Percentiles rank a stretch among this genome's conserved stretches.
Conservation (phyloP, 352 stramenopile genomes). For the Globisporangium spiculum region DNA sequence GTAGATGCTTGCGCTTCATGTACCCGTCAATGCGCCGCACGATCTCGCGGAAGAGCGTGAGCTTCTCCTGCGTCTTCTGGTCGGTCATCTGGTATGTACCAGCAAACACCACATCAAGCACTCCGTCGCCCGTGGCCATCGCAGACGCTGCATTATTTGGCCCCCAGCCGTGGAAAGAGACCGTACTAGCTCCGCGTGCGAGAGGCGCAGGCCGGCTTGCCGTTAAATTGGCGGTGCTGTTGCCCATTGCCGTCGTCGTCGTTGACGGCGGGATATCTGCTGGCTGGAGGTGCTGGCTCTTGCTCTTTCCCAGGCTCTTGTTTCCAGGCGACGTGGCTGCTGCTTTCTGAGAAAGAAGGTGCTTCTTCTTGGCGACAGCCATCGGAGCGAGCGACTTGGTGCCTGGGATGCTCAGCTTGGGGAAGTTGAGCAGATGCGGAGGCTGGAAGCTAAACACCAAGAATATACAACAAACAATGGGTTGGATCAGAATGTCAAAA, state of each 20-base stretch:
- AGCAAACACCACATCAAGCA: conserved; percentile 42
- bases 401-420: conserved; percentile 54
- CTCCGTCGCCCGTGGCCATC: not conserved
- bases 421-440: conserved; percentile 39
- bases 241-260: not conserved
- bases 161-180: not conserved
- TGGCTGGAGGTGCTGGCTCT: conserved; percentile 12
- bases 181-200: not conserved
- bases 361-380: conserved; percentile 12
- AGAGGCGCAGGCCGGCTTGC: not conserved
- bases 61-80: conserved; percentile 62
- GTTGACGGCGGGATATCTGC: not conserved
- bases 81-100: conserved; percentile 64
- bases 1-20: conserved; percentile 82
- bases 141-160: not conserved
- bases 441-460: not conserved
- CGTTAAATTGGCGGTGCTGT: not conserved
- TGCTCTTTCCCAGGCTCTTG: conserved; percentile 13
- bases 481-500: not conserved
- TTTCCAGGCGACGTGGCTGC: not conserved
- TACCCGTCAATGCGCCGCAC: conserved; percentile 80
- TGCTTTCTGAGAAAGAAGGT: not conserved
- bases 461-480: not conserved
- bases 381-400: conserved; percentile 27
- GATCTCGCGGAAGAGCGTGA: conserved; percentile 69